Conservation (phyloP, 345 rosid genomes). For the Sapria himalayana region DNA sequence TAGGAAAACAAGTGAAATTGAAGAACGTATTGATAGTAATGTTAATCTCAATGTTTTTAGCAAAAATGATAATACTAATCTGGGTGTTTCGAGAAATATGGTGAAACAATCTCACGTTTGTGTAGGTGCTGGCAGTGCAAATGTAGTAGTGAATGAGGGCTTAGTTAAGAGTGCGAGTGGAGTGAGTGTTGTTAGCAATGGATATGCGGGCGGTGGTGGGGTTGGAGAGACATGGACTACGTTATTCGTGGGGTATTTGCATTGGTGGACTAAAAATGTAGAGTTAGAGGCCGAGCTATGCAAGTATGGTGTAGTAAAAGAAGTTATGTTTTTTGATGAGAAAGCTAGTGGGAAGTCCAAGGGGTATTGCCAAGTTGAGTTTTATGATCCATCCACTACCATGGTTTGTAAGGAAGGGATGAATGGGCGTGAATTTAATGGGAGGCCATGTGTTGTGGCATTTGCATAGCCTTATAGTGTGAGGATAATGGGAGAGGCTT, state of each 20-base stretch:
- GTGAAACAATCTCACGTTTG: too few species aligned
- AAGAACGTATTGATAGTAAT: slow-evolving; percentile 17
- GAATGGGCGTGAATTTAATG: slow-evolving; percentile 53
- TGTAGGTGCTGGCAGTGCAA: slow-evolving; percentile 11
- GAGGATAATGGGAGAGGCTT: slow-evolving; percentile 62
- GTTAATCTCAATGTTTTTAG: not conserved
- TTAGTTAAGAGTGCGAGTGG: slow-evolving; percentile 8
- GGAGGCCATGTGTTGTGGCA: slow-evolving; percentile 66
- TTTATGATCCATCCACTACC: slow-evolving; percentile 46
- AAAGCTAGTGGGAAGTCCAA: slow-evolving; percentile 77
- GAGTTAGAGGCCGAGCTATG: slow-evolving; percentile 46
- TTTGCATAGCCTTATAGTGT: slow-evolving; percentile 44
- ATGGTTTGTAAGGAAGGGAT: slow-evolving; percentile 56
- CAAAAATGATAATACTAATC: slow-evolving; percentile 2
- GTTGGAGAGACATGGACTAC: slow-evolving; percentile 29
- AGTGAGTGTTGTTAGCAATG: slow-evolving; percentile 9
- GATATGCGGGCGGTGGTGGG: slow-evolving; percentile 11
- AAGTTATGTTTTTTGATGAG: slow-evolving; percentile 73
- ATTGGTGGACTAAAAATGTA: slow-evolving; percentile 89
- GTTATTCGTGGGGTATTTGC: slow-evolving; percentile 69
- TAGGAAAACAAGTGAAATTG: slow-evolving; percentile 16
- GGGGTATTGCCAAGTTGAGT: slow-evolving; percentile 80
- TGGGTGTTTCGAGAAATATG: too few species aligned
- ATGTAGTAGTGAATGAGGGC: slow-evolving; percentile 6
- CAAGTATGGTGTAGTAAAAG: slow-evolving; percentile 54